Evolutionary conservation across 768 basidiomycete species (phyloP), one percentile per base, ranked within the genome.

Genomic region (Pulveroboletus sp.): DNA sequence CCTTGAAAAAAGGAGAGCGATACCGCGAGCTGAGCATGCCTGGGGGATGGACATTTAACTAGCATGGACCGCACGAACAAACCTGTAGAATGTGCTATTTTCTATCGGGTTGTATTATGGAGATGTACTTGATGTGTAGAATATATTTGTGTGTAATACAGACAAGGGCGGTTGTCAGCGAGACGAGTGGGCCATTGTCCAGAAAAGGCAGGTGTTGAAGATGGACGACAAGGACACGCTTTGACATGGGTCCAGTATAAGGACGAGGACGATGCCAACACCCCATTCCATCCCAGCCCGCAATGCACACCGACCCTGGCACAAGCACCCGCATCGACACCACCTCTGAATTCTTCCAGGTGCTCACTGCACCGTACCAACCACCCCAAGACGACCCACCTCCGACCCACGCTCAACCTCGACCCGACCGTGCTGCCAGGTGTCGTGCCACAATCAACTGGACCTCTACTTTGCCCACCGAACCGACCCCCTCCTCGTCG

Each of bases 11-110:
- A n/a, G 52, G 48, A 39, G 49, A 50, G 53, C 49, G 45, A 34
- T 53, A 52, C 37, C 52, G 61, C 34, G 70, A 74, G 51, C 52
- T 59, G 53, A 67, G 66, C 39, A 74, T 74, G 72, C 73, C 72
- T 29, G 71, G 72, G 14, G 69, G 68, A 40, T 75, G 74, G 73
- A 67, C 58, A 5, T 67, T 66, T 32, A 38, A 20, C 38, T 69
- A 47, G 43, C 29, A 41, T 27, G 49, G 23, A 44, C 35, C 14
- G 54, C 36, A 42, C 31, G 27, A 31, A 43, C 17, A 34, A 51
- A 32, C 9, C 25, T 29, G 12, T 19, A 16, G 40, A 31, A 17
- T 40, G 41, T 38, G 17, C 29, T 27, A 21, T 36, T 43, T 50
- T 45, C 35, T 43, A n/a, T 23, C 4, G 7, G n/a, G 14, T 38